These are phyloP conservation scores for Cyclanthera cordifolia DNA, from an alignment of 306 rosid genomes.

Conservation along the genomic window DNA sequence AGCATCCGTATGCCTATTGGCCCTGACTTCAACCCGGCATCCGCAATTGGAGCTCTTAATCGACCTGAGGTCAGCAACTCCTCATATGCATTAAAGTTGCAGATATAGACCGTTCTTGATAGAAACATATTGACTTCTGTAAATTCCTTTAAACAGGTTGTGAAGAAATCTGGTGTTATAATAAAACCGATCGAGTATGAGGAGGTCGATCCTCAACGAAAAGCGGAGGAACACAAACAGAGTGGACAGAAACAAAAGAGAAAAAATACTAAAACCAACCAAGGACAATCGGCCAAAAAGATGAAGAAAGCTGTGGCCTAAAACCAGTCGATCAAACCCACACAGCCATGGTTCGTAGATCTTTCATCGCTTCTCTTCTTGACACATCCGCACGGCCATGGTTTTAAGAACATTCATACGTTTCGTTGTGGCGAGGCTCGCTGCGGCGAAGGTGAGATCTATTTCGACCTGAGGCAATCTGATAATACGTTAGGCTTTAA, in stretches of 20 bases:
- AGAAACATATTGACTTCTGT: background rate
- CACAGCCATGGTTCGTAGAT: background rate
- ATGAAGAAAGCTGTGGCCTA: constrained; percentile 10
- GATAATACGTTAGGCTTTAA: background rate
- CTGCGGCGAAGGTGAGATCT: background rate
- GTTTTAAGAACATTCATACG: background rate
- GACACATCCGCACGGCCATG: background rate
- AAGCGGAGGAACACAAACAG: constrained; percentile 22
- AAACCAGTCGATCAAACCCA: background rate
- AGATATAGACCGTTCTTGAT: background rate
- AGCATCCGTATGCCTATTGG: constrained; percentile 81
- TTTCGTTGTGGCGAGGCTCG: background rate
- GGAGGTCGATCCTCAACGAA: constrained; percentile 61
- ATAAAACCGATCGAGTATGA: constrained; percentile 57
- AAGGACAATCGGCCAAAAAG: constrained; percentile 29
- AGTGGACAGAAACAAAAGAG: constrained; percentile 34
- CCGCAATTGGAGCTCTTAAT: constrained; percentile 48
- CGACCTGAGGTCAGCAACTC: constrained; percentile 73
- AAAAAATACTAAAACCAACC: constrained; percentile 25
- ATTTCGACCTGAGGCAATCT: background rate
- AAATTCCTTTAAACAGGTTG: constrained; percentile 41
- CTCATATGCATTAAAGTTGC: constrained; percentile 13
- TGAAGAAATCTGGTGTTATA: constrained; percentile 68
- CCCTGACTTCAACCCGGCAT: constrained; percentile 88
- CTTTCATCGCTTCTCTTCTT: background rate